Evolutionary conservation across 202 grass and related monocot species (phyloP), one percentile per base, ranked within the genome.

Genomic region (Schoenoplectus tabernaemontani): DNA sequence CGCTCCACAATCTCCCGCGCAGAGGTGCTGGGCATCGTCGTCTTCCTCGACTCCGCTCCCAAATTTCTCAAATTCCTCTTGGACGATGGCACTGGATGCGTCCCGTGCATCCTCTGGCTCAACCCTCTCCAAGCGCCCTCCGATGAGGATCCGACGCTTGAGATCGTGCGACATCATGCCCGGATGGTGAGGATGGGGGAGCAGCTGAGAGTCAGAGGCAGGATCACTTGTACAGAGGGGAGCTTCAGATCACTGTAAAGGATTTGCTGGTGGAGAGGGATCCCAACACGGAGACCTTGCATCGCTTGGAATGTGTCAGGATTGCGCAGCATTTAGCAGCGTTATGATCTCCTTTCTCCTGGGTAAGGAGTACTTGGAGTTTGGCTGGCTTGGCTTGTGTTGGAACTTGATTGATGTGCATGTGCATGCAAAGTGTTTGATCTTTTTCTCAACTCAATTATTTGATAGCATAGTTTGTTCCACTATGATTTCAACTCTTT

Each of bases 31-130:
- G 91, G 89, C 4, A 36, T 95, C 20, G 88, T 98, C 5, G 91
- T 92, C 34, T 86, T 79, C 0, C 62, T 50, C 32, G 87, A 98
- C 64, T 86, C 84, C 33, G 85, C 63, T 37, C 69, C 88, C 8
- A 90, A 89, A 38, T 89, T 86, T 77, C 83, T 98, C 56, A 65
- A 70, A 11, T 98, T 99, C 76, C 53, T 91, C 58, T 2, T 95
- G 0, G 91, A 95, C 32, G 91, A 99, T 57, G 96, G 96, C 78
- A 87, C 88, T n/a, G 88, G 81, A 0, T 98, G 91, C 79, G 82
- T 98, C 1, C 91, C 86, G 0, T 98, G 95, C 46, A 57, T 95
- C 36, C 83, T 98, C 15, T 98, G 88, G 89, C 82, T 98, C 70
- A 90, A 92, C 46, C 81, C 85, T 78, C 53, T 57, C 13, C 78